A percentile compares a stretch with the other conserved stretches of the same genome.
These are phyloP conservation scores for Nectriaceae sp. DNA, from an alignment of 2,329 filamentous ascomycete species.

Conservation along the genomic window DNA sequence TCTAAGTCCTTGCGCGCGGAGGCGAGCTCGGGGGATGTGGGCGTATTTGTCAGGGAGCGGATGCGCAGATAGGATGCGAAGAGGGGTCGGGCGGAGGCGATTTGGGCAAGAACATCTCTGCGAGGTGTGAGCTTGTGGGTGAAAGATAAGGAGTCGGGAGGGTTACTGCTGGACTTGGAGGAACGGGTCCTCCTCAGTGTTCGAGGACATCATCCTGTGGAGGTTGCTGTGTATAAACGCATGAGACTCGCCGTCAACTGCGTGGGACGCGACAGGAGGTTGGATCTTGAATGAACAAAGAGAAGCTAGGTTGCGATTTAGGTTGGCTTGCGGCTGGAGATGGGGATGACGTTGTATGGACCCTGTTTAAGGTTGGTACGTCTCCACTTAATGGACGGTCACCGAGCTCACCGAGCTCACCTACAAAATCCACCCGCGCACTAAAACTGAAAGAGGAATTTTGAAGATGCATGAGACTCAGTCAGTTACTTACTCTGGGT, in stretches of 20 bases:
- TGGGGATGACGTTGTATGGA: slow-evolving; percentile 35
- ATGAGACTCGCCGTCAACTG: slow-evolving; percentile 10
- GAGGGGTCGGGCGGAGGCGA: slow-evolving; percentile 78
- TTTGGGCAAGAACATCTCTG: slow-evolving; percentile 86
- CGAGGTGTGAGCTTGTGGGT: slow-evolving; percentile 8
- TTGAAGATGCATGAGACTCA: slow-evolving; percentile 14
- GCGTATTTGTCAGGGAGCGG: slow-evolving; percentile 74
- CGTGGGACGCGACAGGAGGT: not conserved
- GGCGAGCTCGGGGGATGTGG: slow-evolving; percentile 80
- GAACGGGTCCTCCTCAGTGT: slow-evolving; percentile 69
- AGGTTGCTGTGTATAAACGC: slow-evolving; percentile 17
- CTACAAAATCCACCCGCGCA: slow-evolving; percentile 29
- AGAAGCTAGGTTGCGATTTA: slow-evolving; percentile 23
- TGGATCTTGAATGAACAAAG: too few relatives aligned
- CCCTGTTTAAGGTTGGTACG: slow-evolving; percentile 19
- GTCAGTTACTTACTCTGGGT: too few relatives aligned
- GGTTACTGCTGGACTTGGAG: slow-evolving; percentile 69
- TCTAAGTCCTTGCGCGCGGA: slow-evolving; percentile 73
- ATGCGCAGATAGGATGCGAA: slow-evolving; percentile 97
- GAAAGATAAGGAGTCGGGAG: slow-evolving; percentile 2
- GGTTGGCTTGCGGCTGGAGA: slow-evolving; percentile 11
- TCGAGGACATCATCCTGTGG: slow-evolving; percentile 65
- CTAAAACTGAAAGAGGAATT: slow-evolving; percentile 22
- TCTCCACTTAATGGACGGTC: not conserved
- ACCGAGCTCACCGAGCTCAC: slow-evolving; percentile 23